Base-by-base conservation (phyloP, 805 yeast genomes). In the Sugiyamaella lignohabitans region DNA sequence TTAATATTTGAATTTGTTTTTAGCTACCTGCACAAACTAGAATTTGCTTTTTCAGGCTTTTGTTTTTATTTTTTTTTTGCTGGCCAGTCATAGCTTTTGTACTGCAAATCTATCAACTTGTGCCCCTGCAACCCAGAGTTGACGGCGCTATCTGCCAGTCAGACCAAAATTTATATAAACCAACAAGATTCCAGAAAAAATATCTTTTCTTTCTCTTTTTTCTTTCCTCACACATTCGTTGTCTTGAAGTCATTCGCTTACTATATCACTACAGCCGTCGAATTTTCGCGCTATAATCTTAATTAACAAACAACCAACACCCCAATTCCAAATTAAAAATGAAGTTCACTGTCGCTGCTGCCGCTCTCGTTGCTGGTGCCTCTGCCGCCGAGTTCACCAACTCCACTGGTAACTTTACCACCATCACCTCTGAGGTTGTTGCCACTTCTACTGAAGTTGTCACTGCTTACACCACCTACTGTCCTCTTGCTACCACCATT, bases 381-480 rank as follows among this genome's bases (percentile, higher is more conserved):
- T 59, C 50, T 45, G 45, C 51, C 53, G 55, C 53, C 43, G 50
- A 47, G 34, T 27, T 34, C 42, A 21, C 77, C 54, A 71, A 76
- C 62, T 63, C 73, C 66, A 70, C 76, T 55, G 38, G 20, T 35
- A 65, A 62, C 67, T 66, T 61, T 51, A 64, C 71, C 56, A 69
- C 73, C 59, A 58, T 65, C 55, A 56, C 63, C 42, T 74, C 75
- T 38, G 54, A 47, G 54, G 57, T 67, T 47, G 56, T 55, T 35
- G 60, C 54, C 46, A 58, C 60, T 51, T 46, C 47, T 39, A 57
- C 59, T 46, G 53, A 52, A 42, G 80, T 79, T 53, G 86, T 82
- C 62, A 79, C 86, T 60, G 82, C 73, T 63, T 79, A 71, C 76
- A 79, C 84, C 70, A 84, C 94, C 59, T 84, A 81, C 83, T 85